Conservation (phyloP, 257 asterid genomes). For the Salvia splendens region DNA sequence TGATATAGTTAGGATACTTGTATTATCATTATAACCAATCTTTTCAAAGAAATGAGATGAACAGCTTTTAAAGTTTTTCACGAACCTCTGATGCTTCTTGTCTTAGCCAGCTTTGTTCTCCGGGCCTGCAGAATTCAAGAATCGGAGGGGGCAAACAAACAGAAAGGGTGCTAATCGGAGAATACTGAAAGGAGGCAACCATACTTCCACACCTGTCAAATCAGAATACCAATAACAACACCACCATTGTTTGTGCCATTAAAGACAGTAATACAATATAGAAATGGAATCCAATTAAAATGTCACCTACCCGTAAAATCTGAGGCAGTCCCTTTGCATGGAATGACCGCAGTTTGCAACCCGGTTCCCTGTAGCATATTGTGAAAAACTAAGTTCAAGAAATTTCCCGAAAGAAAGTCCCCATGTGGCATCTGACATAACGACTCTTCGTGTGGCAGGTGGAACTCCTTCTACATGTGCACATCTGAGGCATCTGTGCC, state of each 20-base stretch:
- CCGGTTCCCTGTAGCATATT: conserved; percentile 90
- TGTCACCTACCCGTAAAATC: conserved; percentile 83
- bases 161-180: conserved; percentile 74
- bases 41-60: not conserved
- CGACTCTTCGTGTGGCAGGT: conserved; percentile 76
- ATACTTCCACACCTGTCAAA: conserved; percentile 75
- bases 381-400: conserved; percentile 93
- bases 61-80: not conserved
- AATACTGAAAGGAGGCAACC: conserved; percentile 88
- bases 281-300: not conserved
- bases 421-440: conserved; percentile 98
- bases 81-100: conserved; percentile 77
- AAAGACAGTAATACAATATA: no score
- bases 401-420: conserved; percentile 97
- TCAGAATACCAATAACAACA: not conserved
- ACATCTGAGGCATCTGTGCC: conserved; percentile 96
- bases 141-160: conserved; percentile 79
- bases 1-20: conserved; percentile 24
- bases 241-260: no score
- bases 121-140: conserved; percentile 66
- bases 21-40: no score
- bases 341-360: conserved; percentile 97
- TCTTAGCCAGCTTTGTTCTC: conserved; percentile 65
- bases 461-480: conserved; percentile 66
- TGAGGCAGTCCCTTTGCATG: conserved; percentile 92